Base-by-base conservation (phyloP, 73 alveolate genomes). In the Paramecium bursaria region DNA sequence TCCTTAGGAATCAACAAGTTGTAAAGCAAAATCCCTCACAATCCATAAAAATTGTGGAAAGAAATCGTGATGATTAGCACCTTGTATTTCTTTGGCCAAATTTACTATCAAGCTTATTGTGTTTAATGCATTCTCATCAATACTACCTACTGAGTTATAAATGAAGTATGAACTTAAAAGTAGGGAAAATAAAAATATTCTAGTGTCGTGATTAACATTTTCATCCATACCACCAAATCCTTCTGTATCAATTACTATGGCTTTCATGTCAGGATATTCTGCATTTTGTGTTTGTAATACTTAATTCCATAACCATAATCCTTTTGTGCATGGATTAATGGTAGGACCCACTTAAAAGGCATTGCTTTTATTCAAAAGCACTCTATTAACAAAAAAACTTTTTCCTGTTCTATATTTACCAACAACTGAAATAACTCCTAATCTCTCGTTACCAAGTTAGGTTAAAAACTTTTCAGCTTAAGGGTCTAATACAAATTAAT, bases 11-110 rank as follows among this genome's bases (percentile, higher is more conserved):
- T 95, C 98, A n/a, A 91, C 91, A 46, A 97, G 74, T 76, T 90
- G 90, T 11, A 95, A 91, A 7, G 98, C 95, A 91, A 96, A 96
- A 88, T 96, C 99, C 87, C 99, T 88, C 57, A 96, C 96, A 39
- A 96, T 95, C 99, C 99, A 96, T 87, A 95, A 79, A 51, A 96
- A 92, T 46, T 95, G 85, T 52, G 99, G 99, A 86, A 96, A 96
- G 85, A 88, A 94, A 29, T 89, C 79, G 13, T 94, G 90, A 91
- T 93, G 90, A 53, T 97, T 98, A 74, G 92, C 98, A 47, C 90
- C 86, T 75, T 94, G 94, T 46, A 90, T 90, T 35, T 96, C 90
- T 44, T 94, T 90, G 14, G 98, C 92, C 23, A 94, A 77, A 74
- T 92, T 94, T 13, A 94, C 91, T 27, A 87, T 87, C n/a, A 87